Evolutionary conservation across 1,284 basidiomycete species (phyloP).

Genomic region (Trichosporon coremiiforme): DNA sequence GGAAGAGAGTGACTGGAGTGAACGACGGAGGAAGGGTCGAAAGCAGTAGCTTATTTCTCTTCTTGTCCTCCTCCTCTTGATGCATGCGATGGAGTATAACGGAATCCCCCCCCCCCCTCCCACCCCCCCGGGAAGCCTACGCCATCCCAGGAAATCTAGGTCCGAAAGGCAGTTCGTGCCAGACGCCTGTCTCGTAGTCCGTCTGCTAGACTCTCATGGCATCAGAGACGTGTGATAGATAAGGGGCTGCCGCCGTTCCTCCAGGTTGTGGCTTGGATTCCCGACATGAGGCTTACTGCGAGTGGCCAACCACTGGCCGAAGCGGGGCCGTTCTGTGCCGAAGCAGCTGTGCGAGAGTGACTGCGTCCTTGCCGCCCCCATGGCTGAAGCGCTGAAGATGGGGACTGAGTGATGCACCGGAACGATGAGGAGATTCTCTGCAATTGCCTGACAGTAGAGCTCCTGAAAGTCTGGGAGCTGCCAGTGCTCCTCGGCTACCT

Average conservation of each 20-base stretch:
- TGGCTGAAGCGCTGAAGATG: neutral
- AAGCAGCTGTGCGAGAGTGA: neutral
- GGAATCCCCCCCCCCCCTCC: no score
- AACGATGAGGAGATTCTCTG: neutral
- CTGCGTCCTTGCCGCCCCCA: neutral
- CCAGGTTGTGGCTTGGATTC: neutral
- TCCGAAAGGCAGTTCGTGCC: neutral
- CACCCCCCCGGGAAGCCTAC: neutral
- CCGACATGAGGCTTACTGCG: slow-evolving; percentile 7
- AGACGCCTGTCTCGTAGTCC: neutral
- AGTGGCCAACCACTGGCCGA: neutral
- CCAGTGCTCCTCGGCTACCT: neutral
- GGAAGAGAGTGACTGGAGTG: neutral
- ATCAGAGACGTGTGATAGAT: neutral
- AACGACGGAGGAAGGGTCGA: neutral
- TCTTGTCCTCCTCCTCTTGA: neutral
- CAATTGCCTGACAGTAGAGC: neutral
- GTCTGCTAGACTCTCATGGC: neutral
- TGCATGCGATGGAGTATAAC: slow-evolving; percentile 13
- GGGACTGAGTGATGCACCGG: neutral
- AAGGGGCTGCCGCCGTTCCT: neutral
- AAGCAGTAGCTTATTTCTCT: neutral
- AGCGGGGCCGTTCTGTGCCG: neutral
- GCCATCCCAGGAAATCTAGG: neutral
- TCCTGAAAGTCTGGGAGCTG: neutral